phyloP scores from a whole-genome alignment of 2,329 filamentous ascomycete genomes.

The Colletotrichum horii region DNA sequence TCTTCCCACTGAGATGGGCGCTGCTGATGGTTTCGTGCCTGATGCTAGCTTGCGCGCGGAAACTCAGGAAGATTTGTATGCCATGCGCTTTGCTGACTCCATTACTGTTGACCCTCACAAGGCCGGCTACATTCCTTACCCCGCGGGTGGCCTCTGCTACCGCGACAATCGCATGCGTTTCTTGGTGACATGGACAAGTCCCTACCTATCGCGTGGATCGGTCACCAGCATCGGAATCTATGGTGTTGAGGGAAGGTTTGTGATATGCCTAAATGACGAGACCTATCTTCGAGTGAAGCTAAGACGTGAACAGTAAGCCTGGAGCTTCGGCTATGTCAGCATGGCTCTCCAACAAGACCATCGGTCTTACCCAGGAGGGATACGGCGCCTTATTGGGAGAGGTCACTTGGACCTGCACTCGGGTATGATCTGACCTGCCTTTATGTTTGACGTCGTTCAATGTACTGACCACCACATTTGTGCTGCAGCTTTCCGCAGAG shows the following conservation, averaged over 20 bases:
- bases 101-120: constrained; percentile 56
- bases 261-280: neutral
- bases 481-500: constrained; percentile 39
- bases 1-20: constrained; percentile 30
- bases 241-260: constrained; percentile 48
- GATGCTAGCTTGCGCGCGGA: constrained; percentile 36
- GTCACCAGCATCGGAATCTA: constrained; percentile 45
- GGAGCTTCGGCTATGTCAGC: constrained; percentile 49
- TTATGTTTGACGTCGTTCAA: too few species aligned
- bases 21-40: constrained; percentile 35
- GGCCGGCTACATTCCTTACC: constrained; percentile 51
- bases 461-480: neutral
- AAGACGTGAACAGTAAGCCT: constrained; percentile 39
- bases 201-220: constrained; percentile 43
- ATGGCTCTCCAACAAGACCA: constrained; percentile 48
- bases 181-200: constrained; percentile 46
- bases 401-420: constrained; percentile 47
- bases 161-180: constrained; percentile 47
- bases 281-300: neutral
- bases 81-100: constrained; percentile 44
- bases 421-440: constrained; percentile 28
- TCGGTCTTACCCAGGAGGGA: constrained; percentile 43
- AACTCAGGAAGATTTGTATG: constrained; percentile 43
- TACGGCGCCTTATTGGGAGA: constrained; percentile 48
- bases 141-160: constrained; percentile 48